A percentile compares a stretch with the other conserved stretches of the same genome.
These are phyloP conservation scores for Zangia roseola DNA, from an alignment of 768 basidiomycete species.

Conservation along the genomic window DNA sequence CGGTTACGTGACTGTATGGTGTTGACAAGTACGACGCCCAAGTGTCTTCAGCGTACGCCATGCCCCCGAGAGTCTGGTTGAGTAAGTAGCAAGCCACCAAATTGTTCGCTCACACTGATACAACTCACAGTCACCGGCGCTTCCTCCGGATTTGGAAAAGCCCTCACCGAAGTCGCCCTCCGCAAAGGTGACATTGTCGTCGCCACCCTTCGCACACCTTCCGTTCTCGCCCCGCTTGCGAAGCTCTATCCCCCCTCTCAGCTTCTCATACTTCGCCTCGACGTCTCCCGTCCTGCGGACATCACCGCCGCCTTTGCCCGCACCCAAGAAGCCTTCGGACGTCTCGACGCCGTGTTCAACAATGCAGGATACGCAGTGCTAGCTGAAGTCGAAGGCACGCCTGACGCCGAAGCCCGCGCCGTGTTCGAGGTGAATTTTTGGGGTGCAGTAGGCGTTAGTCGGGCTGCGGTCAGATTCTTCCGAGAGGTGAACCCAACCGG, in stretches of 20 bases:
- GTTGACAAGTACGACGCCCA: too few relatives aligned
- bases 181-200: conserved; percentile 36
- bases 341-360: conserved; percentile 44
- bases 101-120: not conserved
- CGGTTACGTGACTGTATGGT: too few relatives aligned
- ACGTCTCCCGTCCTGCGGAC: conserved; percentile 34
- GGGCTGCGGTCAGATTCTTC: conserved; percentile 30
- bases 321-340: conserved; percentile 34
- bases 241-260: conserved; percentile 24
- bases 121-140: conserved; percentile 27
- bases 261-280: conserved; percentile 38
- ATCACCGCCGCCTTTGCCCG: conserved; percentile 34
- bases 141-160: conserved; percentile 38
- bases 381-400: conserved; percentile 35
- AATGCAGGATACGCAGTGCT: conserved; percentile 36
- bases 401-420: conserved; percentile 28
- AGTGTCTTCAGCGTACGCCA: not conserved
- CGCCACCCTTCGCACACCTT: conserved; percentile 42
- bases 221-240: conserved; percentile 24
- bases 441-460: conserved; percentile 17
- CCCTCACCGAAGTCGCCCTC: conserved; percentile 33
- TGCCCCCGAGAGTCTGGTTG: conserved; percentile 11
- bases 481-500: conserved; percentile 30
- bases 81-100: not conserved
- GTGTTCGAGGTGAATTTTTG: conserved; percentile 35